Conservation (phyloP, 495 filamentous ascomycete species). For the Podospora pseudoanserina region DNA sequence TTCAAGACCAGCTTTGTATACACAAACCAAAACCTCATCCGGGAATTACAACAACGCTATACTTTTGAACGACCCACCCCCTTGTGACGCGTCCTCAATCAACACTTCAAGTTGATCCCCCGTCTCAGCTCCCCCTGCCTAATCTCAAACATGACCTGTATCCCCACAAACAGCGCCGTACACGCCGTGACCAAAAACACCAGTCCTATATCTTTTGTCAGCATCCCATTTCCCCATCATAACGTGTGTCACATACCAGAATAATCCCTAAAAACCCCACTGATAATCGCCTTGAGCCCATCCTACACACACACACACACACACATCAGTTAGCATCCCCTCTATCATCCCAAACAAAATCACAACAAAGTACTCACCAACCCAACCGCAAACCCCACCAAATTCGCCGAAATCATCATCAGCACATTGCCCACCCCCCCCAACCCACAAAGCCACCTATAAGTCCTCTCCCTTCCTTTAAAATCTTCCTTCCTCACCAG, state of each 20-base stretch:
- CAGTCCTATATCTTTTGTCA: constrained; percentile 47
- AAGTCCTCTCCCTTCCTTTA: constrained; percentile 61
- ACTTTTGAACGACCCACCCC: not conserved
- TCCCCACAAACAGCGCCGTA: constrained; percentile 71
- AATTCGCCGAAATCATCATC: constrained; percentile 94
- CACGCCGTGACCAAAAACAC: constrained; percentile 70
- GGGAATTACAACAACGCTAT: not conserved
- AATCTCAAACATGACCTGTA: constrained; percentile 96
- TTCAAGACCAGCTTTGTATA: not conserved
- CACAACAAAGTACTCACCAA: constrained; percentile 29
- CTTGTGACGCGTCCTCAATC: not conserved
- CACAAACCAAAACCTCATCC: not conserved
- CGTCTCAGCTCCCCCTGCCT: constrained; percentile 75
- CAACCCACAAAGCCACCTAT: constrained; percentile 77
- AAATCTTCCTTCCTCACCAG: constrained; percentile 70
- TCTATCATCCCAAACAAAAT: no score
- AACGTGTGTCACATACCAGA: constrained; percentile 47
- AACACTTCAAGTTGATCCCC: constrained; percentile 87
- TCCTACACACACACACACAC: constrained; percentile 40
- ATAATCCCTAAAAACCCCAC: constrained; percentile 69
- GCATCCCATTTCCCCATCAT: constrained; percentile 7
- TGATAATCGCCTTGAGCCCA: constrained; percentile 71
- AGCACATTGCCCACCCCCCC: constrained; percentile 83
- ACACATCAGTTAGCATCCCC: no score
- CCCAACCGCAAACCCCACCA: constrained; percentile 92